Evolutionary conservation across 352 stramenopile species (phyloP).

Genomic region (Phytophthora aleatoria): DNA sequence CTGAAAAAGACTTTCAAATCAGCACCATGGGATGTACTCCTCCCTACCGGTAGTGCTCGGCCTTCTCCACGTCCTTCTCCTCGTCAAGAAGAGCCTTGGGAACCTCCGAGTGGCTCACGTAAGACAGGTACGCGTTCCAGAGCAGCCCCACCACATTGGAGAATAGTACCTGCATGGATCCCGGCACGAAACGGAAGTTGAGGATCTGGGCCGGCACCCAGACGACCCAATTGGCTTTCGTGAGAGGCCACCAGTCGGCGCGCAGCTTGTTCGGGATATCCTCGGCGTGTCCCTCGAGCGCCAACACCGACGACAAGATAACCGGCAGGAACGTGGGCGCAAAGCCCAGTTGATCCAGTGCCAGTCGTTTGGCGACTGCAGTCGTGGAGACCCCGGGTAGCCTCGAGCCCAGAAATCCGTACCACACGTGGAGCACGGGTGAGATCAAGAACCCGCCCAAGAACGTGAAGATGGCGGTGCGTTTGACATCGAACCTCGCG

Average conservation of each 20-base stretch:
- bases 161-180: constrained; percentile 82
- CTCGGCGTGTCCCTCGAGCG: constrained; percentile 57
- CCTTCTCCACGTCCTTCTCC: constrained; percentile 4
- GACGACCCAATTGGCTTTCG: constrained; percentile 80
- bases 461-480: constrained; percentile 67
- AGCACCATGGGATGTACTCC: neutral
- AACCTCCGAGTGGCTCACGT: constrained; percentile 60
- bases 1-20: constrained; percentile 1
- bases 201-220: constrained; percentile 83
- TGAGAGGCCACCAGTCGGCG: constrained; percentile 77
- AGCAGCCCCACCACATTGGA: constrained; percentile 81
- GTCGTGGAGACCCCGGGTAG: constrained; percentile 42
- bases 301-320: constrained; percentile 74
- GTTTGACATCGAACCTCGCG: constrained; percentile 46
- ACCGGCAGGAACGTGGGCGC: constrained; percentile 72
- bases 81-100: constrained; percentile 18
- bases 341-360: constrained; percentile 81
- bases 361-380: constrained; percentile 67
- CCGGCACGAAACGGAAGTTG: constrained; percentile 84
- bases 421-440: constrained; percentile 83
- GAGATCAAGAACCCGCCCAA: constrained; percentile 69
- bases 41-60: constrained; percentile 2
- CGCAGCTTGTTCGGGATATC: constrained; percentile 68
- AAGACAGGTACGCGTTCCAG: constrained; percentile 87
- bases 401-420: constrained; percentile 53